Conservation (phyloP, 73 alveolate genomes). For the Tetrahymena thermophila region DNA sequence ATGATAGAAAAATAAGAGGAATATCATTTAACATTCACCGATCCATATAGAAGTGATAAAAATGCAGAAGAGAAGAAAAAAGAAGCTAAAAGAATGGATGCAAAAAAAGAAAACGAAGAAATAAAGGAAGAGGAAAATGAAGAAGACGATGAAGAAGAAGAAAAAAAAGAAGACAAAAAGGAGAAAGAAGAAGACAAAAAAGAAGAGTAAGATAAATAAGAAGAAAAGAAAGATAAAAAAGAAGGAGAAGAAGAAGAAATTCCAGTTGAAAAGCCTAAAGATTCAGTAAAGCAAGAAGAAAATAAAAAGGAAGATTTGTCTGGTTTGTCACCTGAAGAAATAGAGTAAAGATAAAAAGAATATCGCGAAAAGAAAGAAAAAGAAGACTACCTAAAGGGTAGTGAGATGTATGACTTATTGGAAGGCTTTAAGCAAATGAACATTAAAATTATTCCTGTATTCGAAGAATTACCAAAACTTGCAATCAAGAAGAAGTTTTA, state of each 20-base stretch:
- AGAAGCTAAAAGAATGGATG: slow-evolving; percentile 61
- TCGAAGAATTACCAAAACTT: background rate
- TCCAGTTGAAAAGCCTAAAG: background rate
- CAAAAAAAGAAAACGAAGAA: slow-evolving; percentile 48
- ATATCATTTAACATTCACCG: slow-evolving; percentile 40
- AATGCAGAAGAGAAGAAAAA: slow-evolving; percentile 58
- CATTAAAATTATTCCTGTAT: background rate
- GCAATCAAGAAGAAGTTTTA: background rate
- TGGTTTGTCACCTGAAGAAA: background rate
- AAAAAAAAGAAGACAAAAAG: slow-evolving; percentile 60
- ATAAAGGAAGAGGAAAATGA: slow-evolving; percentile 44
- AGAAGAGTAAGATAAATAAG: slow-evolving; percentile 21
- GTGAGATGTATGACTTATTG: background rate
- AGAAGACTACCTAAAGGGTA: background rate
- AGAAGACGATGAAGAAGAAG: slow-evolving; percentile 60
- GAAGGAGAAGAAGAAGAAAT: background rate
- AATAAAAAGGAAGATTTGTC: background rate
- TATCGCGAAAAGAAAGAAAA: background rate
- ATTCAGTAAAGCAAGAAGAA: background rate
- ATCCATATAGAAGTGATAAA: slow-evolving; percentile 42
- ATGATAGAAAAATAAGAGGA: slow-evolving; percentile 74
- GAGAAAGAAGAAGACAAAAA: slow-evolving; percentile 48
- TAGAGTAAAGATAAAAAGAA: background rate
- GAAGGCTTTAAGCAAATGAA: background rate
- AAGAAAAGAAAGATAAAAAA: background rate